Base-by-base conservation (phyloP, 2,329 filamentous ascomycete genomes). In the Coleophoma crateriformis region DNA sequence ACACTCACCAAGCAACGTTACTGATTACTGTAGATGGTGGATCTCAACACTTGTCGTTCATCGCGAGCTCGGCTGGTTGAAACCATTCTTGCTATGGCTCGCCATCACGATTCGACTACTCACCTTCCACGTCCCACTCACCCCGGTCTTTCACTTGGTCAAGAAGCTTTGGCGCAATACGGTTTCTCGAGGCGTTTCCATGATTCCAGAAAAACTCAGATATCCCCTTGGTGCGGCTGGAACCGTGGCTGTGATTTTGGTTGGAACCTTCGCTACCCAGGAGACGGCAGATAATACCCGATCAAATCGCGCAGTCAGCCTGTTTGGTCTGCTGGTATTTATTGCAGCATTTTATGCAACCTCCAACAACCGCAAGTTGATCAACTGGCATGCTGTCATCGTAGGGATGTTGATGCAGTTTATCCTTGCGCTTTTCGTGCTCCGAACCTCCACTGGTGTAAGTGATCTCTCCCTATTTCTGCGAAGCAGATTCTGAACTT, bases 391-490 rank as follows among this genome's bases (percentile, higher is more conserved):
- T 62, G 88, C 87, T 1, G 87, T 96, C 58, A 88, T 95, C 53
- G 88, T 87, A 35, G 91, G 91, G 52, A 94, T 95, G 85, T 74
- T 95, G 39, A 76, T 85, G 11, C 91, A 96, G 68, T 96, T 91
- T 70, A 76, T 96, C 63, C 79, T 96, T 55, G 90, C 89, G 4
- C 76, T 96, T 12, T 96, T 96, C 61, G 91, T 96, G 44, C 75
- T 96, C 58, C 82, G 90, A 44, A 94, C 90, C 3, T 69, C 77
- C 37, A 88, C 82, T 37, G 91, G 90, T 51, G 58, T 58, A 55
- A 56, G 50, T 52, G 35, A 13, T n/a, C 13, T 38, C 12, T 4
- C 7, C 13, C 6, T 39, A n/a, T 45, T 49, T 20, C 4, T 27
- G 5, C 22, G 27, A 39, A 15, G 27, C 33, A 19, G n/a, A 33